Percentiles rank a stretch among this genome's conserved stretches.
Evolutionary conservation across 2,329 filamentous ascomycete species (phyloP).

Genomic region (Fusarium agapanthi): DNA sequence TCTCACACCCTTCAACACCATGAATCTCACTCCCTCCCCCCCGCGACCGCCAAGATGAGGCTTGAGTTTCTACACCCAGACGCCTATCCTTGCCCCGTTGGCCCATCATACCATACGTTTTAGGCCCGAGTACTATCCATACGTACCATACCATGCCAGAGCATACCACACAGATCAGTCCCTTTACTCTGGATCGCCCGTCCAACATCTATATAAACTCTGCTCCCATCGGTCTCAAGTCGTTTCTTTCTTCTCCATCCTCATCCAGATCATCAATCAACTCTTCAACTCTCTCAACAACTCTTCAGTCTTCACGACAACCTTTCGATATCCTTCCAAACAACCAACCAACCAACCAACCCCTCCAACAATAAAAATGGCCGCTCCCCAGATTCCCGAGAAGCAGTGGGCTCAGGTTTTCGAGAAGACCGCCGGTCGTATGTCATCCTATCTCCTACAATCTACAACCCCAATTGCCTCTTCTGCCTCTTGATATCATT

Average conservation of each 20-base stretch:
- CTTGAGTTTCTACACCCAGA: slow-evolving; percentile 32
- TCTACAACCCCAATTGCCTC: slow-evolving; percentile 8
- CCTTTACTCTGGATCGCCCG: slow-evolving; percentile 30
- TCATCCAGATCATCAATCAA: slow-evolving; percentile 42
- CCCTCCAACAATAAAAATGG: slow-evolving; percentile 41
- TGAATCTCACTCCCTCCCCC: slow-evolving; percentile 35
- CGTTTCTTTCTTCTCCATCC: slow-evolving; percentile 37
- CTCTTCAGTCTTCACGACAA: slow-evolving; percentile 35
- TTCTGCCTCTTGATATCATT: slow-evolving; percentile 12
- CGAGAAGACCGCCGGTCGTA: slow-evolving; percentile 79
- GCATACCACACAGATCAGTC: slow-evolving; percentile 17
- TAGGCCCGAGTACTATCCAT: slow-evolving; percentile 35
- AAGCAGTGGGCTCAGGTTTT: slow-evolving; percentile 94
- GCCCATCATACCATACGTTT: slow-evolving; percentile 43
- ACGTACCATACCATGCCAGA: slow-evolving; percentile 11
- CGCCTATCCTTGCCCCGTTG: slow-evolving; percentile 37
- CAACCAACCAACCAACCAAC: slow-evolving; percentile 14
- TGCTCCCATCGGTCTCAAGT: slow-evolving; percentile 35
- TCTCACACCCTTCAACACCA: slow-evolving; percentile 23
- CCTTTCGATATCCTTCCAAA: slow-evolving; percentile 32
- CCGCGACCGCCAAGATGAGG: slow-evolving; percentile 40
- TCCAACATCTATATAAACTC: slow-evolving; percentile 43
- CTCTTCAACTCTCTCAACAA: slow-evolving; percentile 32
- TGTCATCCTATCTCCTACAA: slow-evolving; percentile 42
- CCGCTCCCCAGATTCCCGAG: slow-evolving; percentile 67